Evolutionary conservation across 768 basidiomycete genomes (phyloP).

Genomic region (Lactarius trivialis): DNA sequence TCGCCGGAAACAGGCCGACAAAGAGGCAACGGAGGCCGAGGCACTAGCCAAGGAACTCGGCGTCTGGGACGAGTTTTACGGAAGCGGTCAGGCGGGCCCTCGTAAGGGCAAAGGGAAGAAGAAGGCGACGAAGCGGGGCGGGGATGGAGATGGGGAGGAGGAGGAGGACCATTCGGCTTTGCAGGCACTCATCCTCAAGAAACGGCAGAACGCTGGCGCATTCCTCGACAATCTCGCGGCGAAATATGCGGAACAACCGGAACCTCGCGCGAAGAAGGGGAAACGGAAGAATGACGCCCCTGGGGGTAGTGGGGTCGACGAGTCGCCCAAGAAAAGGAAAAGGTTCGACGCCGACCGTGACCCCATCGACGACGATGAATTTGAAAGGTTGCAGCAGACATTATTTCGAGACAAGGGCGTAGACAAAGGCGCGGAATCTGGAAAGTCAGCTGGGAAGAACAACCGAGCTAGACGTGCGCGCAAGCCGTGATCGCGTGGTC

Average conservation of each 20-base stretch:
- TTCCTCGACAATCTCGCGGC: conserved; percentile 72
- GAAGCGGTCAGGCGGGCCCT: conserved; percentile 59
- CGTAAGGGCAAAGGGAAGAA: conserved; percentile 50
- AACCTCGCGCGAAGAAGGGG: conserved; percentile 37
- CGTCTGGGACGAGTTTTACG: conserved; percentile 93
- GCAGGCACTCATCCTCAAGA: conserved; percentile 76
- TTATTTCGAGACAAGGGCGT: conserved; percentile 40
- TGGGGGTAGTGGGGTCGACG: conserved; percentile 37
- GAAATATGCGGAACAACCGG: conserved; percentile 58
- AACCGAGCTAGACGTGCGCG: conserved; percentile 14
- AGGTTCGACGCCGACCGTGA: conserved; percentile 29
- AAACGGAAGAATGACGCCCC: conserved; percentile 39
- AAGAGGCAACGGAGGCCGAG: conserved; percentile 83
- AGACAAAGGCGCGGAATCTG: conserved; percentile 28
- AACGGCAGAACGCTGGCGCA: conserved; percentile 58
- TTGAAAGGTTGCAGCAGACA: conserved; percentile 52
- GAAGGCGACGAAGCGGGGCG: conserved; percentile 38
- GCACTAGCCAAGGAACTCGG: conserved; percentile 78
- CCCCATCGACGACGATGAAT: conserved; percentile 58
- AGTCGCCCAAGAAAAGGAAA: conserved; percentile 44
- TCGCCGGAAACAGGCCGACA: conserved; percentile 64
- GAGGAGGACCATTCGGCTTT: conserved; percentile 64
- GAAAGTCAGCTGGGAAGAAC: conserved; percentile 13
- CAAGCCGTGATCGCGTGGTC: conserved; percentile 1
- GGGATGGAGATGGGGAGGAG: conserved; percentile 33